Evolutionary conservation across 768 basidiomycete genomes (phyloP).

Genomic region (Trametes maxima): DNA sequence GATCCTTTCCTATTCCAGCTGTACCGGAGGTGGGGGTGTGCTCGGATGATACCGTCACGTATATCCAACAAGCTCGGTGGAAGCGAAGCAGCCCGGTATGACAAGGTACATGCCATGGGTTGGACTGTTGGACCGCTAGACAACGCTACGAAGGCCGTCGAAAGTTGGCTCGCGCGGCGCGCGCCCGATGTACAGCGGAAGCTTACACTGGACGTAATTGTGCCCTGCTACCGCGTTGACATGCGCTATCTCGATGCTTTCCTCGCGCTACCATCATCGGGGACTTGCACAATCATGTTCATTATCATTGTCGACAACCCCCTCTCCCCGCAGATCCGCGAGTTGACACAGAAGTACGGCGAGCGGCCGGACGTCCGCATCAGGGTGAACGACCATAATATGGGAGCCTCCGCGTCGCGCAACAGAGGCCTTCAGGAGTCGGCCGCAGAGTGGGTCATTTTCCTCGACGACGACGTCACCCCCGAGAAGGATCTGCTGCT

Average conservation of each 20-base stretch:
- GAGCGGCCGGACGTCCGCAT: conserved; percentile 55
- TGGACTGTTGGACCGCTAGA: conserved; percentile 56
- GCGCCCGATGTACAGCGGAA: conserved; percentile 33
- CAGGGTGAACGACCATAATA: conserved; percentile 48
- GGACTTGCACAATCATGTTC: conserved; percentile 52
- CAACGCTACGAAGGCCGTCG: conserved; percentile 39
- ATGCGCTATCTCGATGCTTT: conserved; percentile 46
- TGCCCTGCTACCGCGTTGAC: conserved; percentile 60
- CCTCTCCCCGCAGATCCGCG: conserved; percentile 39
- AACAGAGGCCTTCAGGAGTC: conserved; percentile 59
- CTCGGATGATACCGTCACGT: conserved; percentile 45
- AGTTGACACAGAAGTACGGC: conserved; percentile 43
- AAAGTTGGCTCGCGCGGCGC: conserved; percentile 39
- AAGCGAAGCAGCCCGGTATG: conserved; percentile 47
- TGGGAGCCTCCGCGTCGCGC: conserved; percentile 55
- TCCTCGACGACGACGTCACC: conserved; percentile 62
- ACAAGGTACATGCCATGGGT: conserved; percentile 42
- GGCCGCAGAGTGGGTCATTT: conserved; percentile 57
- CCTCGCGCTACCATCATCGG: conserved; percentile 45
- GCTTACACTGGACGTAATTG: conserved; percentile 55
- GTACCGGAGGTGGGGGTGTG: conserved; percentile 58
- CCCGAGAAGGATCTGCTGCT: conserved; percentile 46
- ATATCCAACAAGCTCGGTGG: conserved; percentile 52
- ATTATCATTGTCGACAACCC: conserved; percentile 63
- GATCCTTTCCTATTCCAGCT: conserved; percentile 62